Evolutionary conservation across 352 stramenopile species (phyloP).

Genomic region (Globisporangium rhizosaccharum): DNA sequence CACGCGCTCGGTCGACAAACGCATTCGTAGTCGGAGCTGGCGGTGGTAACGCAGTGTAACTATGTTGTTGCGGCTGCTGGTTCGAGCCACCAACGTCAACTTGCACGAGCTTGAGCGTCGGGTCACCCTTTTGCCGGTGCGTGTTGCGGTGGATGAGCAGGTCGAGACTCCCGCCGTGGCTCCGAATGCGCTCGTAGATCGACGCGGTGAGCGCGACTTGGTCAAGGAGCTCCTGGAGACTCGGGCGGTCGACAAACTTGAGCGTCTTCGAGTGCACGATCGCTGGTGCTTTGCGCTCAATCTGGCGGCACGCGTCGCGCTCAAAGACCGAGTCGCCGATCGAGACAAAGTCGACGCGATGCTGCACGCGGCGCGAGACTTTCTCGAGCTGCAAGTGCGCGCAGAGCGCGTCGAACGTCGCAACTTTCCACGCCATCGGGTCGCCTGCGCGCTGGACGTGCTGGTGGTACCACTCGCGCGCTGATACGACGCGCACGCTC

Average conservation of each 20-base stretch:
- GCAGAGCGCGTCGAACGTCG: constrained; percentile 46
- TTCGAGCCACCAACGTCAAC: constrained; percentile 12
- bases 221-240: constrained; percentile 36
- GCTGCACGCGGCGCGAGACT: constrained; percentile 19
- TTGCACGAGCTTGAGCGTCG: constrained; percentile 30
- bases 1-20: no score
- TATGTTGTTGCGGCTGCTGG: not conserved
- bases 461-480: constrained; percentile 49
- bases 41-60: no score
- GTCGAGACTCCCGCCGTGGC: constrained; percentile 32
- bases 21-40: no score
- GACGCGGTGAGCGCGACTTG: constrained; percentile 32
- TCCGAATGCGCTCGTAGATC: constrained; percentile 38
- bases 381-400: constrained; percentile 40
- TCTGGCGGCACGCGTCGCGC: constrained; percentile 41
- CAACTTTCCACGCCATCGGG: constrained; percentile 45
- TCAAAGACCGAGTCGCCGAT: constrained; percentile 50
- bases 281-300: constrained; percentile 25
- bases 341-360: constrained; percentile 41
- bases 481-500: constrained; percentile 45
- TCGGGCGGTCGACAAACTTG: constrained; percentile 43
- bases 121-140: constrained; percentile 11
- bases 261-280: constrained; percentile 47
- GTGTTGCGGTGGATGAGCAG: constrained; percentile 28
- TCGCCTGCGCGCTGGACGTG: constrained; percentile 27